Evolutionary conservation across 139 green algal genomes (phyloP).

Genomic region (Ettlia oleoabundans): DNA sequence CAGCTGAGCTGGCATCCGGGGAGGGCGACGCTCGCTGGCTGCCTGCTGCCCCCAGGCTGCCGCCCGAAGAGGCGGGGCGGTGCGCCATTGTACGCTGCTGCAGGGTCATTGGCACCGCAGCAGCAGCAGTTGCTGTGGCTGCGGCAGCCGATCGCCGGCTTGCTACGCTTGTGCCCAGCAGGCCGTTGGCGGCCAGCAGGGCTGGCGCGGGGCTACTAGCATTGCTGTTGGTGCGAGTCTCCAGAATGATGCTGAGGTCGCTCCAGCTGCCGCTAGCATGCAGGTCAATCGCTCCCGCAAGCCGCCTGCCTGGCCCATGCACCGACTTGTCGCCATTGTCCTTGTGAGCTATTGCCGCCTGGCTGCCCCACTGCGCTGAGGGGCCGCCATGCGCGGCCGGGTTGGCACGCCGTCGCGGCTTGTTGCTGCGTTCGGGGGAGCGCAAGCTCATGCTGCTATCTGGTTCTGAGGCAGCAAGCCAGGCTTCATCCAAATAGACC

Average conservation of each 20-base stretch:
- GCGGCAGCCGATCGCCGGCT: not conserved
- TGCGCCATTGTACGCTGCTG: not conserved
- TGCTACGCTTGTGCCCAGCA: not conserved
- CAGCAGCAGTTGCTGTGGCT: not conserved
- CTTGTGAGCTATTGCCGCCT: too few relatives aligned
- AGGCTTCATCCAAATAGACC: not conserved
- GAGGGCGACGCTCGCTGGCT: too few relatives aligned
- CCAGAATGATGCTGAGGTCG: conserved; percentile 25
- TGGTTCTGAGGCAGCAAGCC: not conserved
- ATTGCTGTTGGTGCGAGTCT: not conserved
- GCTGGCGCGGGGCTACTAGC: not conserved
- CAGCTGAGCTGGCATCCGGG: too few relatives aligned
- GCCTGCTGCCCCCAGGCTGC: too few relatives aligned
- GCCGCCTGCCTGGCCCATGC: not conserved
- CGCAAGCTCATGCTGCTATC: not conserved
- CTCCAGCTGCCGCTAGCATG: conserved; percentile 18
- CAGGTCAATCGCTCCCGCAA: too few relatives aligned
- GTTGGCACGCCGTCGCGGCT: not conserved
- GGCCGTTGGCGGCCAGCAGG: not conserved
- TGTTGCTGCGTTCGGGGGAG: conserved; percentile 4
- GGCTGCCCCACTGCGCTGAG: not conserved
- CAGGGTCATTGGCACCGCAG: not conserved
- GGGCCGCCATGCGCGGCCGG: not conserved
- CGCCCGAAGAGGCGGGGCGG: not conserved
- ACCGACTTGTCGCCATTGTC: not conserved